A percentile compares a stretch with the other conserved stretches of the same genome.
These are phyloP conservation scores for Backusella australiensis DNA, from an alignment of 192 early-diverging fungal genomes.

Conservation along the genomic window DNA sequence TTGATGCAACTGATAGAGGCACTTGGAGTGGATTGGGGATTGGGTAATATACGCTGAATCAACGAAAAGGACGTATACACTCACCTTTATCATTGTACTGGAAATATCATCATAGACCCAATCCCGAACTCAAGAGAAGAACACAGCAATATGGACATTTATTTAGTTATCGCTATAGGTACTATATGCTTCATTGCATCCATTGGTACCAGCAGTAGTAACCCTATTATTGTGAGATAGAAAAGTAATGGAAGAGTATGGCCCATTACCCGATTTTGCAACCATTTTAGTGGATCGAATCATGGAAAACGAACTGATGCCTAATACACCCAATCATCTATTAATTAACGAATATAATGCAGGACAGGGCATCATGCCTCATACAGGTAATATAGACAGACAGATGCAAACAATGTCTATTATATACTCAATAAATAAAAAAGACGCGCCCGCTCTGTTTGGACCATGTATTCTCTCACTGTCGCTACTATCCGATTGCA, in stretches of 20 bases:
- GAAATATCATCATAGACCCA: constrained; percentile 39
- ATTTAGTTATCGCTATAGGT: constrained; percentile 63
- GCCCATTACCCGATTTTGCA: constrained; percentile 49
- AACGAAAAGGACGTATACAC: no score
- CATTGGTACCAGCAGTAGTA: background rate
- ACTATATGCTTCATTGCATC: background rate
- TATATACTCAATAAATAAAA: background rate
- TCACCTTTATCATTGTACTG: no score
- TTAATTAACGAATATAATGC: constrained; percentile 66
- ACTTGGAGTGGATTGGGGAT: constrained; percentile 57
- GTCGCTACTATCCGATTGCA: constrained; percentile 60
- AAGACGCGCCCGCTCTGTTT: constrained; percentile 58
- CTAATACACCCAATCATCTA: constrained; percentile 46
- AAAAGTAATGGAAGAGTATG: constrained; percentile 49
- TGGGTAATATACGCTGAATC: constrained; percentile 5
- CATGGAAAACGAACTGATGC: constrained; percentile 36
- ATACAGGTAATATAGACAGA: constrained; percentile 30
- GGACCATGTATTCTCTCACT: constrained; percentile 58
- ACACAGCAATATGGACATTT: constrained; percentile 69
- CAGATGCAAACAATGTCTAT: no score
- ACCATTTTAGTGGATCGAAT: constrained; percentile 45
- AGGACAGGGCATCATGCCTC: constrained; percentile 68
- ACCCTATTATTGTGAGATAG: constrained; percentile 25
- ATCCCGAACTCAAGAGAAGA: constrained; percentile 64
- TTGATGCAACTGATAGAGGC: constrained; percentile 38